These are phyloP conservation scores for Phaeoacremonium minimum DNA, from an alignment of 2,329 filamentous ascomycete genomes.

Conservation along the genomic window DNA sequence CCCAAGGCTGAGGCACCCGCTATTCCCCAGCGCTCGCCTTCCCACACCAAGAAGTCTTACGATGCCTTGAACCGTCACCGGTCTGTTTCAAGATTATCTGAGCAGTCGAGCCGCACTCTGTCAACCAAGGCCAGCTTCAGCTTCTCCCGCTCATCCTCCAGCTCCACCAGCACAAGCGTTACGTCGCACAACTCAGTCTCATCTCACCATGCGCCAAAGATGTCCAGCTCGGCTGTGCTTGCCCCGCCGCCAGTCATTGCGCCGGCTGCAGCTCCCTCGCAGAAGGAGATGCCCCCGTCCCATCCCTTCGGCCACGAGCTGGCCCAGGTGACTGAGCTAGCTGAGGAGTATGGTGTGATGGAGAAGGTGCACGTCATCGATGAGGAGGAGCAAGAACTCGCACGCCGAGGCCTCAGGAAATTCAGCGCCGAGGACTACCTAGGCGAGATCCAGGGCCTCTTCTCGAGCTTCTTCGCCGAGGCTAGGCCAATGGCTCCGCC, in stretches of 20 bases:
- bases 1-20: slow-evolving; percentile 42
- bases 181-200: slow-evolving; percentile 32
- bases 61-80: slow-evolving; percentile 57
- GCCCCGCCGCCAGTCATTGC: slow-evolving; percentile 19
- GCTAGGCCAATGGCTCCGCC: slow-evolving; percentile 11
- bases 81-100: slow-evolving; percentile 47
- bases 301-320: slow-evolving; percentile 89
- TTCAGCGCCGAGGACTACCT: slow-evolving; percentile 82
- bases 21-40: slow-evolving; percentile 75
- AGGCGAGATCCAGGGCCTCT: slow-evolving; percentile 68
- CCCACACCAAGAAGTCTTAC: slow-evolving; percentile 82
- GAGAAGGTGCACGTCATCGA: slow-evolving; percentile 57
- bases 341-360: slow-evolving; percentile 75
- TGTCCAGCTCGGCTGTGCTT: no score
- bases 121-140: slow-evolving; percentile 53
- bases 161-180: slow-evolving; percentile 46
- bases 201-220: slow-evolving; percentile 17
- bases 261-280: slow-evolving; percentile 23
- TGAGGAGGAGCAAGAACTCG: slow-evolving; percentile 69
- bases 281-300: slow-evolving; percentile 20
- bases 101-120: slow-evolving; percentile 45
- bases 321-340: slow-evolving; percentile 87
- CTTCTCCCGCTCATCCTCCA: slow-evolving; percentile 55
- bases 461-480: slow-evolving; percentile 54
- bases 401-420: slow-evolving; percentile 64